Evolutionary conservation across 176 grass and related monocot genomes (phyloP).

Genomic region (Musa schizocarpa): DNA sequence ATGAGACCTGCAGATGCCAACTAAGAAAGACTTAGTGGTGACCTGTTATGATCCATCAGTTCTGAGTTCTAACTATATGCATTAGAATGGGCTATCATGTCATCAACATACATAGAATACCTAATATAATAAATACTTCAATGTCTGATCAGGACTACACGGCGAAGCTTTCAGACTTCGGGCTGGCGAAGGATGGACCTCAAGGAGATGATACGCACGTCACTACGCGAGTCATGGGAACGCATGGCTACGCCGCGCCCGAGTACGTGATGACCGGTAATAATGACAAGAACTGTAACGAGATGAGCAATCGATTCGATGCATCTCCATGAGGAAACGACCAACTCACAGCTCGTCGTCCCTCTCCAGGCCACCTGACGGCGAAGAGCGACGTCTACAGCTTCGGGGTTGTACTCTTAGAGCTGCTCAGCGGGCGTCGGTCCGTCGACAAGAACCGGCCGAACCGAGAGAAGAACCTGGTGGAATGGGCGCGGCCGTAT

Average conservation of each 20-base stretch:
- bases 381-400: slow-evolving; percentile 39
- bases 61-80: too few species aligned
- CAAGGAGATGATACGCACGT: slow-evolving; percentile 69
- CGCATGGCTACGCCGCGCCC: slow-evolving; percentile 65
- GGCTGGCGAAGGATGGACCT: slow-evolving; percentile 78
- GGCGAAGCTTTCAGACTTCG: slow-evolving; percentile 86
- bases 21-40: too few species aligned
- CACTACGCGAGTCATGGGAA: slow-evolving; percentile 91
- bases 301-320: too few species aligned
- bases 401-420: slow-evolving; percentile 47
- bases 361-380: neutral
- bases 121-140: too few species aligned
- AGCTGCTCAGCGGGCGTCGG: slow-evolving; percentile 10
- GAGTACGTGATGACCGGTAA: slow-evolving; percentile 78
- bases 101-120: too few species aligned
- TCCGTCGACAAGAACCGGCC: neutral
- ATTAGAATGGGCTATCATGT: too few species aligned
- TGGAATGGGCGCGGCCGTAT: neutral
- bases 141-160: slow-evolving; percentile 45
- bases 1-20: too few species aligned
- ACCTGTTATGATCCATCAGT: too few species aligned
- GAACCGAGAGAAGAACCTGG: neutral
- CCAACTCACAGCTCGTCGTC: neutral
- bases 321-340: too few species aligned
- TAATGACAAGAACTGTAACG: neutral